Base-by-base conservation (phyloP, 177 flowering plant genomes). In the Vitis hybrid region DNA sequence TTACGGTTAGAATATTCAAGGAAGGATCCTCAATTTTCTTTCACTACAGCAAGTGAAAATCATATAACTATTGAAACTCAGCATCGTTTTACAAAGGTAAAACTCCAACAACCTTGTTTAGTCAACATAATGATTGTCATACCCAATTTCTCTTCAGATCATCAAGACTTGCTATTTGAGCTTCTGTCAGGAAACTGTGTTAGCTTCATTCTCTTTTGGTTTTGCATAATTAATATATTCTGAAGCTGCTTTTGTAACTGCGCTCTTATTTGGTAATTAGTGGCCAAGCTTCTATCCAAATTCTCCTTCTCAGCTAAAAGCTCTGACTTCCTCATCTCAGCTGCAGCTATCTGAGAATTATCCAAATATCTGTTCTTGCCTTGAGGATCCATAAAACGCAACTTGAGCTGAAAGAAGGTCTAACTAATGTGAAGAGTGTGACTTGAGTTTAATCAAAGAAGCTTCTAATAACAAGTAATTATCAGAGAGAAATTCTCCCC, bases 161-260 rank as follows among this genome's bases (percentile, higher is more conserved):
- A 10, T 52, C 3, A 6, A 4, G 49, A 24, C 24, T 18, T 63
- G 54, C 24, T 63, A 18, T 10, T 18, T 35, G 30, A 49, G 19
- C 18, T 18, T 27, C 58, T 59, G 66, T 54, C 14, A 67, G 56
- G 30, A 72, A 54, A 55, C 49, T 32, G 66, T 2, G 35, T 18
- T 9, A 52, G 51, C 58, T 70, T 73, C 24, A 60, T 69, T 61
- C 61, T 52, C 32, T 66, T 67, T 40, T 71, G 64, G 21, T 35
- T 64, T 72, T 74, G 65, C 14, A 61, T 57, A 32, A 56, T 32
- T 60, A 75, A 68, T 64, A 81, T 69, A 21, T 61, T 76, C 46
- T 79, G 81, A 55, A 86, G 73, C 71, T 87, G 85, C 70, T 80
- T 84, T 72, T 72, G 83, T 63, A 85, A 70, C 35, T 76, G 81